Base-by-base conservation (phyloP, 1,284 basidiomycete genomes). In the Tilletia horrida region DNA sequence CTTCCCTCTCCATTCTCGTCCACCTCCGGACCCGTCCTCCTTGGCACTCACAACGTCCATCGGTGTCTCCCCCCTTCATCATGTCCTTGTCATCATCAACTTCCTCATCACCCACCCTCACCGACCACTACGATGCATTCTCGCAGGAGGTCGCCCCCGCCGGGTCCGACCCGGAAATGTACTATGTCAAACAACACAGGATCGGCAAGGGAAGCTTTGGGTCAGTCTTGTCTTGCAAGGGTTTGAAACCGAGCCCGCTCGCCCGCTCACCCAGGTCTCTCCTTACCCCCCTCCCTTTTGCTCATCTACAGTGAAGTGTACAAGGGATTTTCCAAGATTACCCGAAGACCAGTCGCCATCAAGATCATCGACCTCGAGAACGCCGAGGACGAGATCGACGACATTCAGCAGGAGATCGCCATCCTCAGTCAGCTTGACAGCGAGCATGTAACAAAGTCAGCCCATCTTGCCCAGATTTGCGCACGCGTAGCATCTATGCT, bases 361-460 rank as follows among this genome's bases (percentile, higher is more conserved):
- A 97, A 97, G 88, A 94, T 97, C 75, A 97, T 98, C 82, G 93
- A 98, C 85, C 87, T 99, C 44, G 95, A 99, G 84, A 93, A 91
- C 78, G 94, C 95, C 64, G 95, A 97, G 83, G 96, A 99, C 81
- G 96, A 99, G 85, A 97, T 98, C 82, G 94, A 97, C 83, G 95
- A 98, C 83, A 97, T 99, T 69, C 95, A 98, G 79, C 93, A 96
- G 82, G 96, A 99, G 83, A 98, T 98, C 71, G 91, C 95, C 83
- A 97, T 97, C 72, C 87, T 99, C 23, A 93, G 92, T n/a, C 95
- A 97, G 82, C 84, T 98, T 72, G 95, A 97, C 83, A 96, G 93
- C 61, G 89, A 91, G 45, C 90, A 91, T 84, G 94, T 98, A 69
- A 98, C 95, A 71, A 93, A 93, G 91, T 78, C 64, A 67, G 76